These are phyloP conservation scores for Erodium trifolium DNA, from an alignment of 441 rosid genomes.

Conservation along the genomic window DNA sequence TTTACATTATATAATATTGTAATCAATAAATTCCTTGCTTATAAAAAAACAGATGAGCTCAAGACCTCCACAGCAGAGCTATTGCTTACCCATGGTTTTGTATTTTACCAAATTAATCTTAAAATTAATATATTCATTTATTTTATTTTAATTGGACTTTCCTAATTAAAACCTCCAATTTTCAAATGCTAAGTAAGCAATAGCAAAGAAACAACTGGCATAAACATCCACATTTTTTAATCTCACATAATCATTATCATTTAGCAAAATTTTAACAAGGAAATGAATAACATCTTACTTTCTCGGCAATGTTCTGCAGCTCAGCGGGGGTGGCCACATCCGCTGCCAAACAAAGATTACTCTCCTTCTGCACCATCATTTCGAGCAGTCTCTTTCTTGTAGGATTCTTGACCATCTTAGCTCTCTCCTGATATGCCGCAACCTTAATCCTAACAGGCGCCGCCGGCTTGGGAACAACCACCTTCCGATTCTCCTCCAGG, in stretches of 20 bases:
- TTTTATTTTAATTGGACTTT: not conserved
- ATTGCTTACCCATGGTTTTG: not conserved
- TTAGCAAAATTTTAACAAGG: no score
- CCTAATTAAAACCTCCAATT: no score
- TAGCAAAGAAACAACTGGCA: no score
- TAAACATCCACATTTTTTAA: no score
- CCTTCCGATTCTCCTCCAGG: constrained; percentile 65
- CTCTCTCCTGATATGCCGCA: constrained; percentile 57
- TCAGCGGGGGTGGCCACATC: constrained; percentile 83
- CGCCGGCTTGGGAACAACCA: constrained; percentile 44
- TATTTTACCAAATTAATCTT: no score
- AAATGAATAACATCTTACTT: constrained; percentile 44
- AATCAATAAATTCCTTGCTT: no score
- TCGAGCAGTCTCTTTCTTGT: constrained; percentile 69
- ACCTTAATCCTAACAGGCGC: constrained; percentile 33
- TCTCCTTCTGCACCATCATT: constrained; percentile 75
- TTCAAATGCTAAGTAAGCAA: no score
- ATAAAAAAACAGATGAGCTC: not conserved
- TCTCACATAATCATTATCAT: no score
- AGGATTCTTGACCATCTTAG: constrained; percentile 56
- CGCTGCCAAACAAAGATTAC: constrained; percentile 84
- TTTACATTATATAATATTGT: no score
- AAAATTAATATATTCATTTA: no score
- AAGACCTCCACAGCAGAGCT: not conserved
- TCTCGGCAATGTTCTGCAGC: constrained; percentile 75